Conservation (phyloP, 2,329 filamentous ascomycete genomes). For the Trichoderma cornu-damae region DNA sequence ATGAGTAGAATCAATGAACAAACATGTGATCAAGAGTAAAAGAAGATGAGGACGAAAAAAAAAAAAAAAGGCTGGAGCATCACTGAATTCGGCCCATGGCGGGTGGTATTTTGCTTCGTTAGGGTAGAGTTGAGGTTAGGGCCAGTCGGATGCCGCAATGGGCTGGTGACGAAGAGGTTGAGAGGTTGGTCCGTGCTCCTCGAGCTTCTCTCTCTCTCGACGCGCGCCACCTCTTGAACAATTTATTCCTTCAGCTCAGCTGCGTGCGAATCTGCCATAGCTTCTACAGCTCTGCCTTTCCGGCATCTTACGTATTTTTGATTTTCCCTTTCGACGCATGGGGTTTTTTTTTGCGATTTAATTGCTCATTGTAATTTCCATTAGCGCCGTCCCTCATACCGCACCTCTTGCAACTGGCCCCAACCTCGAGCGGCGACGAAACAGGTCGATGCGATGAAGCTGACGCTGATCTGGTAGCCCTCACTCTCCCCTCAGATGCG, state of each 20-base stretch:
- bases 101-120: neutral
- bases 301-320: too few species aligned
- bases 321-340: neutral
- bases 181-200: conserved; percentile 17
- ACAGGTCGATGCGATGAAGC: conserved; percentile 16
- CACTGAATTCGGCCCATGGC: neutral
- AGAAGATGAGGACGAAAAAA: neutral
- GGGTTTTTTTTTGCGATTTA: neutral
- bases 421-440: neutral
- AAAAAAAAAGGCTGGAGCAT: neutral
- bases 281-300: neutral
- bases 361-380: neutral
- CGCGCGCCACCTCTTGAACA: conserved; percentile 14
- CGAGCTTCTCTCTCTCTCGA: conserved; percentile 14
- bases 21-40: neutral
- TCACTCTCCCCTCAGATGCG: conserved; percentile 16
- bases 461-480: conserved; percentile 14
- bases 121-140: neutral
- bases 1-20: neutral
- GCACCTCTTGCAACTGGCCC: neutral
- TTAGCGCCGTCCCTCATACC: neutral
- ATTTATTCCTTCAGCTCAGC: conserved; percentile 9
- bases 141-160: conserved; percentile 1
- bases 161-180: neutral
- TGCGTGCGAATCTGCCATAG: neutral